Percentiles rank a stretch among this genome's conserved stretches.
phyloP scores from a whole-genome alignment of 192 early-diverging fungal genomes.

The Chytriomyces sp. region DNA sequence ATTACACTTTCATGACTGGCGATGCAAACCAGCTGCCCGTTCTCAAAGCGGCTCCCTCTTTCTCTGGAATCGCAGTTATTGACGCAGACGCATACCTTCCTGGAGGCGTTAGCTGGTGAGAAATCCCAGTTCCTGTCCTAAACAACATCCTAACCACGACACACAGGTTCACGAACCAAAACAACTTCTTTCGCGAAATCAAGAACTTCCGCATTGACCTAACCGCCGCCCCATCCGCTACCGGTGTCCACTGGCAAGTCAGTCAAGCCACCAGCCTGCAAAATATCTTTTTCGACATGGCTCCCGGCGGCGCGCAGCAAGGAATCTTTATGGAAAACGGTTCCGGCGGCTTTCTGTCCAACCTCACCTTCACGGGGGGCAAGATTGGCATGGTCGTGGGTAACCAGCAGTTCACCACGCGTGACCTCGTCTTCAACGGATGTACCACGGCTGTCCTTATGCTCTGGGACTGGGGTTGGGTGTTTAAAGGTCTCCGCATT shows the following conservation, averaged over 20 bases:
- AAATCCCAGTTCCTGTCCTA: too few species aligned
- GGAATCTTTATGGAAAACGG: slow-evolving; percentile 52
- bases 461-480: slow-evolving; percentile 49
- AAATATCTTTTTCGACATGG: slow-evolving; percentile 41
- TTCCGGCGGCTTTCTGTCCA: slow-evolving; percentile 49
- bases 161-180: too few species aligned
- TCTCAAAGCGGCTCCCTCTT: slow-evolving; percentile 34
- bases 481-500: slow-evolving; percentile 37
- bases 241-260: slow-evolving; percentile 48
- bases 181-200: slow-evolving; percentile 49
- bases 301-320: slow-evolving; percentile 35
- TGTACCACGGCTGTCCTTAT: slow-evolving; percentile 38
- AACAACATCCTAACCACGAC: slow-evolving; percentile 36
- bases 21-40: slow-evolving; percentile 39
- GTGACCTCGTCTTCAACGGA: slow-evolving; percentile 37
- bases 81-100: slow-evolving; percentile 39
- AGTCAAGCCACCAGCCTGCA: slow-evolving; percentile 43
- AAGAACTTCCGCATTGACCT: too few species aligned
- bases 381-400: slow-evolving; percentile 40
- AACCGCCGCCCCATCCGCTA: slow-evolving; percentile 30
- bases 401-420: slow-evolving; percentile 42
- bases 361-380: slow-evolving; percentile 41
- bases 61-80: slow-evolving; percentile 40
- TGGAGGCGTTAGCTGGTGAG: slow-evolving; percentile 39
- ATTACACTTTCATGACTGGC: slow-evolving; percentile 43